A percentile compares a stretch with the other conserved stretches of the same genome.
These are phyloP conservation scores for Pichia sorboxylosa DNA, from an alignment of 1,139 yeast genomes.

Conservation along the genomic window DNA sequence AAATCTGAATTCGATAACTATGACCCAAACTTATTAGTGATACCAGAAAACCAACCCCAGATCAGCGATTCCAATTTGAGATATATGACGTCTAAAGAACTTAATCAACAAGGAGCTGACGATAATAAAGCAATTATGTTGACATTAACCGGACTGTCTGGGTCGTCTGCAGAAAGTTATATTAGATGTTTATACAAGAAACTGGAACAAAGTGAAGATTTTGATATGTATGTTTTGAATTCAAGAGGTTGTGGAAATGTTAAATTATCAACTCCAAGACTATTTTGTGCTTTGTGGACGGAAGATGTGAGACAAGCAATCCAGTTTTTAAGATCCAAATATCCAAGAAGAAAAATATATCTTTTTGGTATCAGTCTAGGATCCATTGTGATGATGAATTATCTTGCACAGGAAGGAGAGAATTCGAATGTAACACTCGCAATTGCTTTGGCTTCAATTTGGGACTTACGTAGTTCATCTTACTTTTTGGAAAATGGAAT, in stretches of 20 bases:
- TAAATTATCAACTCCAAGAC: slow-evolving; percentile 58
- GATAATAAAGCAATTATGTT: slow-evolving; percentile 51
- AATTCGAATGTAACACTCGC: slow-evolving; percentile 51
- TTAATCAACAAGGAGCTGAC: slow-evolving; percentile 21
- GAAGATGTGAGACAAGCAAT: slow-evolving; percentile 55
- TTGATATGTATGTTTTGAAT: slow-evolving; percentile 68
- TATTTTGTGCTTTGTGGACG: slow-evolving; percentile 68
- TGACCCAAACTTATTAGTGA: slow-evolving; percentile 23
- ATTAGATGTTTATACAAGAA: slow-evolving; percentile 51
- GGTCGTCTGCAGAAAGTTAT: slow-evolving; percentile 85
- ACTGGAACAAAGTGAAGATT: slow-evolving; percentile 23
- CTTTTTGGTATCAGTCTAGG: slow-evolving; percentile 83
- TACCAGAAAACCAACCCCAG: slow-evolving; percentile 56
- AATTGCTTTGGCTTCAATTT: slow-evolving; percentile 61
- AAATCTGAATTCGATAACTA: slow-evolving; percentile 32
- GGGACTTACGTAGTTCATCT: slow-evolving; percentile 64
- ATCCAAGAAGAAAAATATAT: slow-evolving; percentile 66
- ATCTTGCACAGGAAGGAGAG: slow-evolving; percentile 60
- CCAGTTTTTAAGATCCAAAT: slow-evolving; percentile 37
- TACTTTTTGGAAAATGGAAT: slow-evolving; percentile 38
- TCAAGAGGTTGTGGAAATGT: slow-evolving; percentile 84
- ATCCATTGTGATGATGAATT: slow-evolving; percentile 69
- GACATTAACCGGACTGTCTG: slow-evolving; percentile 75
- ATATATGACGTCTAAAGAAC: slow-evolving; percentile 44
- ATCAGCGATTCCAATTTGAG: slow-evolving; percentile 57